phyloP scores from a whole-genome alignment of 2,329 filamentous ascomycete species.

The Clonostachys sp. region DNA sequence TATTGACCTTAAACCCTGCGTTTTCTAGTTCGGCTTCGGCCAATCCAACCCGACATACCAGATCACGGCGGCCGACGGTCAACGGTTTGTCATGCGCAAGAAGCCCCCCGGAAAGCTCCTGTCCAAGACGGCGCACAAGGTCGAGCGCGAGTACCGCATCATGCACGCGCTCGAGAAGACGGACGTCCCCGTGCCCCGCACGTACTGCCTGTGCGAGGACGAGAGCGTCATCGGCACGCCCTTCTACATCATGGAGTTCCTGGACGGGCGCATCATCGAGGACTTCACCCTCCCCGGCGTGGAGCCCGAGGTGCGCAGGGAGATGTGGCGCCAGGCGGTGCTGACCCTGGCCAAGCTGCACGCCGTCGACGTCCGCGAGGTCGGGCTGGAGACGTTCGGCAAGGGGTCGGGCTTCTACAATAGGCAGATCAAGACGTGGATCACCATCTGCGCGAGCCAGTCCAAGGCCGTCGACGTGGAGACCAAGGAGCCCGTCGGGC shows the following conservation, averaged over 20 bases:
- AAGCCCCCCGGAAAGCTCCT: slow-evolving; percentile 94
- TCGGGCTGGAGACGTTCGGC: slow-evolving; percentile 72
- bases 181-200: slow-evolving; percentile 79
- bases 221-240: slow-evolving; percentile 74
- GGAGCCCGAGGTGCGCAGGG: slow-evolving; percentile 60
- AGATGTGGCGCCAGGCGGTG: slow-evolving; percentile 84
- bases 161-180: slow-evolving; percentile 76
- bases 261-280: slow-evolving; percentile 90
- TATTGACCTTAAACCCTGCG: neutral
- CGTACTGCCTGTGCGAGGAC: slow-evolving; percentile 85
- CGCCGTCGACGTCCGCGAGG: slow-evolving; percentile 59
- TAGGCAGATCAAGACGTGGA: slow-evolving; percentile 81
- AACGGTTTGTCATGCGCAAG: slow-evolving; percentile 87
- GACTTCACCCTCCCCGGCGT: slow-evolving; percentile 78
- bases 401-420: slow-evolving; percentile 74
- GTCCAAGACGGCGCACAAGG: slow-evolving; percentile 90
- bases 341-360: slow-evolving; percentile 83
- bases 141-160: slow-evolving; percentile 92
- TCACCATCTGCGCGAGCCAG: slow-evolving; percentile 73
- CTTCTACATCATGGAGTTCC: slow-evolving; percentile 96
- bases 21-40: slow-evolving; percentile 86
- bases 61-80: slow-evolving; percentile 65
- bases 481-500: slow-evolving; percentile 70
- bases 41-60: slow-evolving; percentile 98
- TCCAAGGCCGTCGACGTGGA: slow-evolving; percentile 72